A percentile compares a stretch with the other conserved stretches of the same genome.
phyloP scores from a whole-genome alignment of 164 flowering plant species.

The Santalum album region DNA sequence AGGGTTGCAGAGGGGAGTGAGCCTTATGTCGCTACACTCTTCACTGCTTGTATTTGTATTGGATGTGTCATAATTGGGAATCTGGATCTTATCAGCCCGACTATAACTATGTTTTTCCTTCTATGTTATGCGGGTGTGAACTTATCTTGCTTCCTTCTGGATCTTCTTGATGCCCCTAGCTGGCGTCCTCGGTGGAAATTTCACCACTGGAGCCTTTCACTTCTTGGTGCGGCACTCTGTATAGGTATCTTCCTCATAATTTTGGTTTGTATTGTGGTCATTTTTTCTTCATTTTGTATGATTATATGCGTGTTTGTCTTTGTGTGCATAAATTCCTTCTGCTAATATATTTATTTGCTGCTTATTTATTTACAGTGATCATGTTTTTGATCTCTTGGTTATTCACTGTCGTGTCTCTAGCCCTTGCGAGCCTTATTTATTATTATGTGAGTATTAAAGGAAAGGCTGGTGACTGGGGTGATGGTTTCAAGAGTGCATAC shows the following conservation, averaged over 20 bases:
- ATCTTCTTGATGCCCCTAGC: constrained; percentile 98
- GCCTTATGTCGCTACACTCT: constrained; percentile 86
- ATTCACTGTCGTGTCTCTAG: constrained; percentile 87
- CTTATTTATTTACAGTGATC: constrained; percentile 66
- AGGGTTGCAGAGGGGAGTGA: constrained; percentile 87
- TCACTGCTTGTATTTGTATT: constrained; percentile 83
- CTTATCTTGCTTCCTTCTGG: constrained; percentile 96
- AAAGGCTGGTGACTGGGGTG: constrained; percentile 99
- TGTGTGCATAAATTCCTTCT: no score
- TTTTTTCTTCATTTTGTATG: no score
- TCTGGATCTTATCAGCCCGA: constrained; percentile 91
- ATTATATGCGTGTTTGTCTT: no score
- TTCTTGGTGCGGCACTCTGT: constrained; percentile 85
- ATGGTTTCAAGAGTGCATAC: constrained; percentile 99
- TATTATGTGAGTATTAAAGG: constrained; percentile 94
- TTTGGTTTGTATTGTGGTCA: no score
- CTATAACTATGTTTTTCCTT: constrained; percentile 95
- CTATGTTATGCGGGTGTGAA: constrained; percentile 96
- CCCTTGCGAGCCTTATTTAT: constrained; percentile 93
- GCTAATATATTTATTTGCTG: constrained; percentile 1
- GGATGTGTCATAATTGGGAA: constrained; percentile 91
- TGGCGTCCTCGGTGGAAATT: constrained; percentile 99
- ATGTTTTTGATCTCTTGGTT: constrained; percentile 99
- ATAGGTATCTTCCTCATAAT: constrained; percentile 54
- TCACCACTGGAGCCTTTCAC: constrained; percentile 98